These are phyloP conservation scores for Arabis hirsuta DNA, from an alignment of 345 rosid genomes.

Conservation along the genomic window DNA sequence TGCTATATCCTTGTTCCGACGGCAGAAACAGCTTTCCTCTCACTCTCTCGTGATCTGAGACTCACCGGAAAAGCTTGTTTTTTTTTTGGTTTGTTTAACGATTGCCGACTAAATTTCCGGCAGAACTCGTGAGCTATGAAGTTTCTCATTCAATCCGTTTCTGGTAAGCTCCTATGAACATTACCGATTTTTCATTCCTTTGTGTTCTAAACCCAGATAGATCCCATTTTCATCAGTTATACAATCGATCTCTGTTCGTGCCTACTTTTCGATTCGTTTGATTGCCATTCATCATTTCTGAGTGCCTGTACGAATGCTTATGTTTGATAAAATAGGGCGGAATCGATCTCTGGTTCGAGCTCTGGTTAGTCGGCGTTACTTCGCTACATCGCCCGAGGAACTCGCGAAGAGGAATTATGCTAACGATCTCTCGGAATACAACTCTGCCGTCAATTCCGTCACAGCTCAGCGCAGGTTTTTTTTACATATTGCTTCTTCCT, in stretches of 20 bases:
- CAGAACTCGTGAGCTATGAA: slow-evolving; percentile 49
- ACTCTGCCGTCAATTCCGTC: slow-evolving; percentile 68
- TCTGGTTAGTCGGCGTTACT: slow-evolving; percentile 54
- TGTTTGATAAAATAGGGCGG: slow-evolving; percentile 41
- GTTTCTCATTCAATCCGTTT: slow-evolving; percentile 55
- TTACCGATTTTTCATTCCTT: background rate
- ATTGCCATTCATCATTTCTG: background rate
- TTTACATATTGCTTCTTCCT: background rate
- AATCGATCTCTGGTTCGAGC: slow-evolving; percentile 54
- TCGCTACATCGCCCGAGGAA: slow-evolving; percentile 54
- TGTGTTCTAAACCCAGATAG: slow-evolving; percentile 13
- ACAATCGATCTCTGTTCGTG: background rate
- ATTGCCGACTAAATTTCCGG: background rate
- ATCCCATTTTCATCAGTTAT: slow-evolving; percentile 19
- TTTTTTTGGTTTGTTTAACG: background rate
- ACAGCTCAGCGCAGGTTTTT: slow-evolving; percentile 68
- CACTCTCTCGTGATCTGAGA: slow-evolving; percentile 12
- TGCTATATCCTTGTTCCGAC: slow-evolving; percentile 18
- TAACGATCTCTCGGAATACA: slow-evolving; percentile 70
- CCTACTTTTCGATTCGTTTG: slow-evolving; percentile 1
- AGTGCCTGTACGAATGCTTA: background rate
- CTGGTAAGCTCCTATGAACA: slow-evolving; percentile 32
- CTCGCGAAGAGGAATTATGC: slow-evolving; percentile 79
- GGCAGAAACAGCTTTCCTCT: slow-evolving; percentile 28
- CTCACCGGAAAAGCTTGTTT: slow-evolving; percentile 27